Conservation (phyloP, 139 green algal genomes). For the Chloropicon primus region DNA sequence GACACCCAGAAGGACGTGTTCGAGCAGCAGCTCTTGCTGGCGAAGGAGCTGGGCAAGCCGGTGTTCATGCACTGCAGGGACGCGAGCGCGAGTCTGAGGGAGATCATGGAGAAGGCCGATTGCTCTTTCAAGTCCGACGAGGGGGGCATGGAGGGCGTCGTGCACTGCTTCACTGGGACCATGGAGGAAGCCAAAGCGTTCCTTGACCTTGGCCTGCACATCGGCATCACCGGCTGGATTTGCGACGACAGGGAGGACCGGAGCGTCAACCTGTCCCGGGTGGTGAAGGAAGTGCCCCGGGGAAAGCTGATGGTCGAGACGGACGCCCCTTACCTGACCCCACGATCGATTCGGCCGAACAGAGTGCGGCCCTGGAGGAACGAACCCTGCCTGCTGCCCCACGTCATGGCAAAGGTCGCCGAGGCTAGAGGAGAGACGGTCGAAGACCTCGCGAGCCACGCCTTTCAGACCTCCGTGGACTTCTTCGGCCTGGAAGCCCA, state of each 20-base stretch:
- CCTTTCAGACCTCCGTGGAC: background rate
- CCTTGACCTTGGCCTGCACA: constrained; percentile 37
- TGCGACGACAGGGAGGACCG: constrained; percentile 35
- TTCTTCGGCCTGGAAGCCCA: background rate
- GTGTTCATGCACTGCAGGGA: constrained; percentile 71
- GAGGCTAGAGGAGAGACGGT: constrained; percentile 16
- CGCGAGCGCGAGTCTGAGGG: constrained; percentile 28
- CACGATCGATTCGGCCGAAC: constrained; percentile 34
- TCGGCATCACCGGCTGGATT: constrained; percentile 62
- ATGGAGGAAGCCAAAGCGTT: constrained; percentile 32
- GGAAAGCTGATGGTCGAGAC: constrained; percentile 62
- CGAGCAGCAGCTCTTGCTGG: constrained; percentile 29
- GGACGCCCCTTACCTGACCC: constrained; percentile 55
- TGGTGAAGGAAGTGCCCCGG: constrained; percentile 31
- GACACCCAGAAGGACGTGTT: constrained; percentile 53
- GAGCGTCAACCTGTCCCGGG: constrained; percentile 34
- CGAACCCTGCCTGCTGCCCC: constrained; percentile 52
- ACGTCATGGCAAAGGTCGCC: constrained; percentile 41
- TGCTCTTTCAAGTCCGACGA: constrained; percentile 5
- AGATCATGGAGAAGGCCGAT: constrained; percentile 22
- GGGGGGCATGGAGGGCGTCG: constrained; percentile 30
- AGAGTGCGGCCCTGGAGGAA: constrained; percentile 42
- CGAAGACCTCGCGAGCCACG: constrained; percentile 9
- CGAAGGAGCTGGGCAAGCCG: constrained; percentile 41
- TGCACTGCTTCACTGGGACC: constrained; percentile 64